These are phyloP conservation scores for Chimonanthus salicifolius DNA, from an alignment of 164 flowering plant genomes.

Conservation along the genomic window DNA sequence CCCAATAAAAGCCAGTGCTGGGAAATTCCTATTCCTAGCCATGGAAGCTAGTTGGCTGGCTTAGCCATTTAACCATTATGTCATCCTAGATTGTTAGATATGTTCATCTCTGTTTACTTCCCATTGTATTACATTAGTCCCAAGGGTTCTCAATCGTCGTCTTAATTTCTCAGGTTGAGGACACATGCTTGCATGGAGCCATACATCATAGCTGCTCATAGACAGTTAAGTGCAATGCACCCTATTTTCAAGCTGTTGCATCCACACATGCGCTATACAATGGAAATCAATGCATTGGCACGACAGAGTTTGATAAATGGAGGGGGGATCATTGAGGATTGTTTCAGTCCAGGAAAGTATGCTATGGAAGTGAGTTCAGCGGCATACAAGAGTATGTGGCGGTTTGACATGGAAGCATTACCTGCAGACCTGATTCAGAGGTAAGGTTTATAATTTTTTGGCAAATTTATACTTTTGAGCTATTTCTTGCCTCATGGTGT, in stretches of 20 bases:
- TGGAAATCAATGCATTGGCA: conserved; percentile 32
- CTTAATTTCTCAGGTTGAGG: conserved; percentile 17
- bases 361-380: conserved; percentile 26
- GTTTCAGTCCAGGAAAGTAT: conserved; percentile 23
- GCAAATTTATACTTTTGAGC: not conserved
- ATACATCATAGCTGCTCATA: conserved; percentile 25
- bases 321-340: conserved; percentile 24
- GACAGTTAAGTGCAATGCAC: conserved; percentile 28
- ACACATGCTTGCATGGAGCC: conserved; percentile 24
- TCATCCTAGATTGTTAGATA: not conserved
- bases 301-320: conserved; percentile 23
- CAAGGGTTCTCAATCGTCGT: too few species aligned
- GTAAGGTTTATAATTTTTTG: conserved; percentile 5
- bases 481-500: not conserved
- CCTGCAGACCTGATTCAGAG: conserved; percentile 34
- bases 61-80: too few species aligned
- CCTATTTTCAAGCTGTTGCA: conserved; percentile 23
- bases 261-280: conserved; percentile 27
- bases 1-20: too few species aligned
- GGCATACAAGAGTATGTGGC: conserved; percentile 23
- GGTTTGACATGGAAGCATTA: conserved; percentile 28
- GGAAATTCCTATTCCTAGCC: not conserved
- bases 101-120: not conserved
- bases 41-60: not conserved
- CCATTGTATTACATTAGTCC: too few species aligned